Conservation (phyloP, 2,329 filamentous ascomycete species). For the Xylariaceae sp. region DNA sequence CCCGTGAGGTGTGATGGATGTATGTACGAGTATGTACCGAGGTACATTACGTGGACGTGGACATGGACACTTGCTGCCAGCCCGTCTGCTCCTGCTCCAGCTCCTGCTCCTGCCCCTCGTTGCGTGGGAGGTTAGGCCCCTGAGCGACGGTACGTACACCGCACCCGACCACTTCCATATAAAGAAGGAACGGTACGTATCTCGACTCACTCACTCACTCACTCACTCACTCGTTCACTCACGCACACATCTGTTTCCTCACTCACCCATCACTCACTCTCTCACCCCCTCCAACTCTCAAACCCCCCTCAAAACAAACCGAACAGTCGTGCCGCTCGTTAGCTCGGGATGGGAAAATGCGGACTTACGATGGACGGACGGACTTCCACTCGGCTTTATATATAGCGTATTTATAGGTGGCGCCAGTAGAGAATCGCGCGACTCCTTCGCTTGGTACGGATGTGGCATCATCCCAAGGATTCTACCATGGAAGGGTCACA, state of each 20-base stretch:
- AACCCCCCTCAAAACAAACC: not conserved
- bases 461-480: not conserved
- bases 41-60: too few species aligned
- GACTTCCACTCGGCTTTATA: not conserved
- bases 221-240: not conserved
- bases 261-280: not conserved
- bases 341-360: not conserved
- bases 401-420: not conserved
- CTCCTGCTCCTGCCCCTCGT: too few species aligned
- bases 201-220: not conserved
- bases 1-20: too few species aligned
- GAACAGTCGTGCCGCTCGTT: not conserved
- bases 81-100: too few species aligned
- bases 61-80: too few species aligned
- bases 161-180: too few species aligned
- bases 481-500: not conserved
- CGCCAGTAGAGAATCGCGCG: not conserved
- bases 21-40: too few species aligned
- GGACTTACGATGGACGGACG: not conserved
- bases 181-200: not conserved
- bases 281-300: not conserved
- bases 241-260: too few species aligned
- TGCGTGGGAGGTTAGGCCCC: not conserved
- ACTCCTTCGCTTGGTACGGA: not conserved
- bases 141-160: not conserved